Evolutionary conservation across 2,329 filamentous ascomycete genomes (phyloP), one percentile per base, ranked within the genome.

Genomic region (Beauveria brongniartii): DNA sequence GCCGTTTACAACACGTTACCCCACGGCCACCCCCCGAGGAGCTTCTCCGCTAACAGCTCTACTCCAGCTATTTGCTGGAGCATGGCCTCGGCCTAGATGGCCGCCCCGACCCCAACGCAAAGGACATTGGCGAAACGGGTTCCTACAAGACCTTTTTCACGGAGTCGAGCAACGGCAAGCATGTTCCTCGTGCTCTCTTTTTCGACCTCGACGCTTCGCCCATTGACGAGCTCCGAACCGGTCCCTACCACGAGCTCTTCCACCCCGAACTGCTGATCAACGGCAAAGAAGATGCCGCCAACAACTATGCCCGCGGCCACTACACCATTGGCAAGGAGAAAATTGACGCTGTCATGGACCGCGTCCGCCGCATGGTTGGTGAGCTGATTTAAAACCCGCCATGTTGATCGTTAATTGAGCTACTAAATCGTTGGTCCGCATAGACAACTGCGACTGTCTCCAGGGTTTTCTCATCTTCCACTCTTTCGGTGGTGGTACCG

Each of bases 261-360:
- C 86, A 89, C 76, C 86, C 86, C 51, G 86, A 89, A 78, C 80
- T 86, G 68, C 75, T 89, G 71, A 84, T 89, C 72, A 89, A 83
- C 74, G 86, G 86, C 75, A 89, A 89, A 81, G 87, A 89, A 74
- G 87, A 89, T 82, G 86, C 87, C 62, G 85, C 86, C 77, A 89
- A 89, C 79, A 90, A 90, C 80, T 90, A 89, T 70, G 87, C 87
- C 67, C 86, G 86, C 78, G 87, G 87, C 62, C 86, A 90, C 77
- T 89, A 90, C 77, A 89, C 87, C 68, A 85, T 89, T 68, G 87
- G 87, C 77, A 89, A 89, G 81, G 86, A 89, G 78, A 86, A 88
- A 83, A 83, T 88, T 60, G 86, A 89, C 72, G 81, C 75, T 67
- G 86, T 89, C 69, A 83, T 89, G 70, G 86, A 89, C 69, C 83